Percentiles rank a stretch among this genome's conserved stretches.
Evolutionary conservation across 169 alveolate species (phyloP).

Genomic region (Amoebophrya sp.): DNA sequence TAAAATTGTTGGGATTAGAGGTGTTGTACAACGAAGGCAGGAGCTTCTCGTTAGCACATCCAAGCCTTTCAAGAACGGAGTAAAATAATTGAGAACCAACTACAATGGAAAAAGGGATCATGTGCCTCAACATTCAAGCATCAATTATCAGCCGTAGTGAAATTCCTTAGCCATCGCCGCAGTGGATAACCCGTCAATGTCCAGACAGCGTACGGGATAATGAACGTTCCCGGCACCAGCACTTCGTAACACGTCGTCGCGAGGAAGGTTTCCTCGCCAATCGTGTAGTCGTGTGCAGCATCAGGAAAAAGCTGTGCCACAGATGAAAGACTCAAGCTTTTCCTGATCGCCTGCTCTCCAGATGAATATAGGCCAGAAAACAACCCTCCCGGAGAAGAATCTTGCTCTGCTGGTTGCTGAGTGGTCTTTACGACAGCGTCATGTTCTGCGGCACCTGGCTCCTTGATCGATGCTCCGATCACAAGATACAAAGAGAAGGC

Average conservation of each 20-base stretch:
- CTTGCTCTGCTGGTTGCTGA: too few species aligned
- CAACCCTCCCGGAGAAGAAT: too few species aligned
- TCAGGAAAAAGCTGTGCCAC: background rate
- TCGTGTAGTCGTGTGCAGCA: background rate
- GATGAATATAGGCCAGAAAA: too few species aligned
- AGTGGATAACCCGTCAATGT: background rate
- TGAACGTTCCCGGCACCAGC: slow-evolving; percentile 18
- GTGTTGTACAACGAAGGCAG: too few species aligned
- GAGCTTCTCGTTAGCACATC: too few species aligned
- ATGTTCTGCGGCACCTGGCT: background rate
- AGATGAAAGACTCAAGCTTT: background rate
- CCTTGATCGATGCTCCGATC: background rate
- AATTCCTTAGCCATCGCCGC: slow-evolving; percentile 22
- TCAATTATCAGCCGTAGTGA: too few species aligned
- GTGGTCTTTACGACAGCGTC: too few species aligned
- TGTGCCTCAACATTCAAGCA: too few species aligned
- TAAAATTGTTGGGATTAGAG: slow-evolving; percentile 1
- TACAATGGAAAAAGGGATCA: too few species aligned
- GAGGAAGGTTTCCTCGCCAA: background rate
- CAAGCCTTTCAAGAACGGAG: too few species aligned
- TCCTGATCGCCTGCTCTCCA: background rate
- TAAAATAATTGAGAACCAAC: too few species aligned
- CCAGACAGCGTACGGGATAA: background rate
- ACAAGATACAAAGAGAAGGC: background rate
- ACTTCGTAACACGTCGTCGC: background rate